A percentile compares a stretch with the other conserved stretches of the same genome.
Evolutionary conservation across 768 basidiomycete genomes (phyloP).

Genomic region (Suillus lakei): DNA sequence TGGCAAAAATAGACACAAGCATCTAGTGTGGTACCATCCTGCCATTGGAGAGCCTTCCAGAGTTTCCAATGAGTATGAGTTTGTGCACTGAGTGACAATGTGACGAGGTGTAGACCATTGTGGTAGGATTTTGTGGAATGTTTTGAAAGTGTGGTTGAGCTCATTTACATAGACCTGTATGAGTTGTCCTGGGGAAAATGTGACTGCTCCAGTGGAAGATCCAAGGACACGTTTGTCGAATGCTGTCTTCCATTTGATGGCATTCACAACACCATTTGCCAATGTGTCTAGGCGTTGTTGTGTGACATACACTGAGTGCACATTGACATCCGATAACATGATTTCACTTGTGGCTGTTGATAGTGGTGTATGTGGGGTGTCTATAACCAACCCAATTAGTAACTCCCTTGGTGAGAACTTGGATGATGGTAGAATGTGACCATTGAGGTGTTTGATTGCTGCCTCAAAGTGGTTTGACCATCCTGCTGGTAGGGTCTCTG

Average conservation of each 20-base stretch:
- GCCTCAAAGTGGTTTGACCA: slow-evolving; percentile 40
- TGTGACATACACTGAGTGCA: slow-evolving; percentile 33
- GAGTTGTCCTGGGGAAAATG: slow-evolving; percentile 32
- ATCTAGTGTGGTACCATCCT: slow-evolving; percentile 18
- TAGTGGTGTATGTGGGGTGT: slow-evolving; percentile 9
- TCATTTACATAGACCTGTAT: slow-evolving; percentile 36
- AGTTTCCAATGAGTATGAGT: slow-evolving; percentile 29
- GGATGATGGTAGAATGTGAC: background rate
- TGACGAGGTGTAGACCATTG: slow-evolving; percentile 37
- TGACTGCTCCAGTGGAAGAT: slow-evolving; percentile 15
- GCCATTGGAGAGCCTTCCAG: slow-evolving; percentile 19
- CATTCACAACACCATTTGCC: slow-evolving; percentile 22
- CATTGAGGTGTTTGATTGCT: too few relatives aligned
- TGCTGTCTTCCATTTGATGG: slow-evolving; percentile 24
- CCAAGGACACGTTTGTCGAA: slow-evolving; percentile 34
- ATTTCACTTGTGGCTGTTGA: background rate
- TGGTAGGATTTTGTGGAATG: slow-evolving; percentile 33
- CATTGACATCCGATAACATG: background rate
- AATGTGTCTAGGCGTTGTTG: slow-evolving; percentile 38
- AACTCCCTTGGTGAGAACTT: slow-evolving; percentile 16
- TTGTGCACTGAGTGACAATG: slow-evolving; percentile 14
- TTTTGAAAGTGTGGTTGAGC: slow-evolving; percentile 27
- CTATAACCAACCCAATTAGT: slow-evolving; percentile 9
- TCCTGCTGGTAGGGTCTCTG: slow-evolving; percentile 23
- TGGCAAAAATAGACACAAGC: too few relatives aligned